Base-by-base conservation (phyloP, 106 monocot species). In the Dendrobium nobile region DNA sequence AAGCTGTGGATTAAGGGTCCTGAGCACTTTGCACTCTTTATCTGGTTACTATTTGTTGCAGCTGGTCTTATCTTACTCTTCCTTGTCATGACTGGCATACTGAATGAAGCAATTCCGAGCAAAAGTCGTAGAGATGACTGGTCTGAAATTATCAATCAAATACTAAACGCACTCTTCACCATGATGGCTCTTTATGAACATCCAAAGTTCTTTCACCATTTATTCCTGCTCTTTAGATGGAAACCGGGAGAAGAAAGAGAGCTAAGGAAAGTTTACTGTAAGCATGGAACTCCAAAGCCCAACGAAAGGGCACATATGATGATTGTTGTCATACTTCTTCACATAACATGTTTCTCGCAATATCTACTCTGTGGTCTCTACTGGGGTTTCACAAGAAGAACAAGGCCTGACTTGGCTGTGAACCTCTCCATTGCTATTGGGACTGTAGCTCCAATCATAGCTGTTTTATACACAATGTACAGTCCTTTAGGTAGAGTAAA, bases 131-230 rank as follows among this genome's bases (percentile, higher is more conserved):
- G 91, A 44, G 80, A 85, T 65, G 45, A 77, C 17, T 92, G 91
- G 91, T 68, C 40, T 0, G 91, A 92, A 56, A 72, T 85, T 19
- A 79, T 48, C 33, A 86, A 91, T 81, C 91, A 91, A 75, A 83
- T 91, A 41, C 83, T 91, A n/a, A 91, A 91, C 48, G 87, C 87
- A 0, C 87, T 92, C 58, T 92, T 92, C 85, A 89, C 87, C 70
- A 81, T 92, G 78, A 58, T 89, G 72, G 87, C 87, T 45, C 47
- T 92, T 13, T 92, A 89, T 58, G 59, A 89, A 28, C 92, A 92
- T 56, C 92, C 92, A 0, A 77, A 40, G 74, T 78, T 89, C 24
- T 81, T 72, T 72, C 87, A 92, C 77, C 92, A 92, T 54, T 48
- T 87, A 10, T 78, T 82, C 3, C 77, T 85, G 7, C 79, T 89